These are phyloP conservation scores for Aspergillus saccharolyticus DNA, from an alignment of 495 filamentous ascomycete species.

Conservation along the genomic window DNA sequence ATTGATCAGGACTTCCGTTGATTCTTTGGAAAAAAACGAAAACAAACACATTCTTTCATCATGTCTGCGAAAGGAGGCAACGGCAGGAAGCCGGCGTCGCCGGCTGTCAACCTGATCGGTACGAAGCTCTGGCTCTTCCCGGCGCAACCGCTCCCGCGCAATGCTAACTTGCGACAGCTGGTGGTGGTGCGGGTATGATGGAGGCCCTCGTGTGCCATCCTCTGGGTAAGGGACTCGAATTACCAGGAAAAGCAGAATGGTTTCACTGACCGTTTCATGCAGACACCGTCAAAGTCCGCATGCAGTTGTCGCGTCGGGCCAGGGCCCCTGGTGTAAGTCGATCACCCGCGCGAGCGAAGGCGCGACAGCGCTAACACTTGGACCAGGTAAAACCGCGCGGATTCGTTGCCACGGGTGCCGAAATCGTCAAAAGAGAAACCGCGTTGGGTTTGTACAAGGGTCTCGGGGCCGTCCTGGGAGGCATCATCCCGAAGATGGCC, in stretches of 20 bases:
- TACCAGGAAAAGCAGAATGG: background rate
- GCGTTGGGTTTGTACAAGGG: constrained; percentile 94
- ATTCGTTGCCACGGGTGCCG: constrained; percentile 78
- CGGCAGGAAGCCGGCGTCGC: constrained; percentile 74
- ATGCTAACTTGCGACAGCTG: constrained; percentile 54
- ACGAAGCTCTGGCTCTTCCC: constrained; percentile 15
- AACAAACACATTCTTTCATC: constrained; percentile 19
- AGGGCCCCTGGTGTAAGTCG: constrained; percentile 70
- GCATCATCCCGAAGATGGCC: constrained; percentile 99
- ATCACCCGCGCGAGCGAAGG: background rate
- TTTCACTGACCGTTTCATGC: constrained; percentile 27
- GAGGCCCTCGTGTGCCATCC: constrained; percentile 97
- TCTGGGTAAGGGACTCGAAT: constrained; percentile 55
- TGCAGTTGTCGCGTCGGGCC: constrained; percentile 92
- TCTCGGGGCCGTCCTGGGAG: constrained; percentile 88
- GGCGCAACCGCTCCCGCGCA: constrained; percentile 1
- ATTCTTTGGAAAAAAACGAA: too few species aligned
- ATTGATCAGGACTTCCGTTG: constrained; percentile 11
- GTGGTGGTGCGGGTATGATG: constrained; percentile 98
- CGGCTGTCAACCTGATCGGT: constrained; percentile 94
- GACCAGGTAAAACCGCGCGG: constrained; percentile 67
- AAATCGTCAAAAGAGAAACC: constrained; percentile 86
- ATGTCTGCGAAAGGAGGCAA: constrained; percentile 68
- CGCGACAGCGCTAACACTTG: constrained; percentile 20
- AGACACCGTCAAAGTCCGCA: constrained; percentile 98